Evolutionary conservation across 345 rosid genomes (phyloP).

Genomic region (Brassica nigra): DNA sequence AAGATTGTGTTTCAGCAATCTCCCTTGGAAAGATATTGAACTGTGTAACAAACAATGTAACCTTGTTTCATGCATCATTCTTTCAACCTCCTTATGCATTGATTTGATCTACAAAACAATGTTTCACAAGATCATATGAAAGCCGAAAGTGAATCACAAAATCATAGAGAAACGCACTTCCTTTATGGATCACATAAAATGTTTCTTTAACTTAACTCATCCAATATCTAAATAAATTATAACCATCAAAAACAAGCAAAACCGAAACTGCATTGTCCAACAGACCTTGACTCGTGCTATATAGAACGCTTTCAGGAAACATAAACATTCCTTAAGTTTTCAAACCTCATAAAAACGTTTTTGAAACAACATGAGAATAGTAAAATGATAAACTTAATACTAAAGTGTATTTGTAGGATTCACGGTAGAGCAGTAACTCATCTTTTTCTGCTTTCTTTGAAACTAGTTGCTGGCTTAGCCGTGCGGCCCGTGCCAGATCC

Average conservation of each 20-base stretch:
- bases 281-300: no score
- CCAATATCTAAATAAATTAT: no score
- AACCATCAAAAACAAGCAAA: no score
- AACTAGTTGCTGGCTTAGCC: constrained; percentile 81
- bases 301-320: no score
- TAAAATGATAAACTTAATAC: not conserved
- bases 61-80: constrained; percentile 79
- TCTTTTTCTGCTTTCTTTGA: constrained; percentile 71
- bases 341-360: constrained; percentile 52
- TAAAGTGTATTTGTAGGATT: constrained; percentile 62
- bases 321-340: constrained; percentile 8
- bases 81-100: constrained; percentile 69
- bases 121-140: not conserved
- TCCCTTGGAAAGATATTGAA: constrained; percentile 74
- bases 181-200: not conserved
- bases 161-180: not conserved
- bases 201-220: no score
- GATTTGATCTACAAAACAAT: constrained; percentile 59
- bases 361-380: constrained; percentile 15
- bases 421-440: constrained; percentile 65
- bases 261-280: no score
- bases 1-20: constrained; percentile 78
- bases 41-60: constrained; percentile 42
- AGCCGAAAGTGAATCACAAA: not conserved
- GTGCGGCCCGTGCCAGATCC: constrained; percentile 56